Evolutionary conservation across 2,329 filamentous ascomycete genomes (phyloP).

Genomic region (Helicocarpus griseus): DNA sequence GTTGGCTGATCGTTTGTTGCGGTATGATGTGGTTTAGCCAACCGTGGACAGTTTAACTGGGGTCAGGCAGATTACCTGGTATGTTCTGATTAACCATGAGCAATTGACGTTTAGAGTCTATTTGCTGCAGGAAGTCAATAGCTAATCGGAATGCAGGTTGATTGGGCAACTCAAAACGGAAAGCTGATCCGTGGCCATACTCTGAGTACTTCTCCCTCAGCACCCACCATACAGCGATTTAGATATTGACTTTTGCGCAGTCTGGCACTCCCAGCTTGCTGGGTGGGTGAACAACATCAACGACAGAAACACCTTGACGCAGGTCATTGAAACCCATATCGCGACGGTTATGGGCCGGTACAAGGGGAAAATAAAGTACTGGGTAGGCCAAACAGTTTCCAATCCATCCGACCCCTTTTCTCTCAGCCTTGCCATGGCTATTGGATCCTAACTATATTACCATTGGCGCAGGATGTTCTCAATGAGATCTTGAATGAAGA

Average conservation of each 20-base stretch:
- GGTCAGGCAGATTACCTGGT: background rate
- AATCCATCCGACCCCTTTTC: constrained; percentile 8
- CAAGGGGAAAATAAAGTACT: constrained; percentile 51
- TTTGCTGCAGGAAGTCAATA: no score
- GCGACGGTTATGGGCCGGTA: constrained; percentile 49
- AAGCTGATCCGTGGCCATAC: constrained; percentile 57
- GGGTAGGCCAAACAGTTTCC: constrained; percentile 58
- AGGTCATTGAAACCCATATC: constrained; percentile 53
- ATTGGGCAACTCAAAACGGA: constrained; percentile 48
- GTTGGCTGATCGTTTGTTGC: background rate
- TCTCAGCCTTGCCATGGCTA: background rate
- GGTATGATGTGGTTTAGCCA: background rate
- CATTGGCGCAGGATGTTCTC: constrained; percentile 19
- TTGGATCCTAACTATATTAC: constrained; percentile 2
- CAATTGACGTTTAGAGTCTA: no score
- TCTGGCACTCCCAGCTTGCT: constrained; percentile 26
- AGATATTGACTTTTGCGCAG: background rate
- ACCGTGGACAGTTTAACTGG: background rate
- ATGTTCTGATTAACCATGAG: no score
- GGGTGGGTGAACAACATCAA: constrained; percentile 50
- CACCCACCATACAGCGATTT: no score
- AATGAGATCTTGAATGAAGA: constrained; percentile 40
- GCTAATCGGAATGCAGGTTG: no score
- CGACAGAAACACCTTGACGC: constrained; percentile 43
- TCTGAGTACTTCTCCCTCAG: constrained; percentile 34